phyloP scores from a whole-genome alignment of 208 protist species.

The Leptomonas seymouri region DNA sequence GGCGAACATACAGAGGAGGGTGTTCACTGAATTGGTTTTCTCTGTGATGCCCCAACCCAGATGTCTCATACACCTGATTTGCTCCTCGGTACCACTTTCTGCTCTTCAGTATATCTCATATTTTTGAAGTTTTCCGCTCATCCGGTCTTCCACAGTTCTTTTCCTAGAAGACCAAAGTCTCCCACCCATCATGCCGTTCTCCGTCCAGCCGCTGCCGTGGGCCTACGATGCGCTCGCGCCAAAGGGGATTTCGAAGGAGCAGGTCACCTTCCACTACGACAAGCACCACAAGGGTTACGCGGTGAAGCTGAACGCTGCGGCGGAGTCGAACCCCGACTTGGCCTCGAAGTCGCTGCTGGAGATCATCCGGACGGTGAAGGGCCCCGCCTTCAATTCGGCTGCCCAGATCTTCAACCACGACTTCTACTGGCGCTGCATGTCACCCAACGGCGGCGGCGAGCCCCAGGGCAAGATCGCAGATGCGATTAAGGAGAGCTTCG shows the following conservation, averaged over 20 bases:
- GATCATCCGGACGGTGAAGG: slow-evolving; percentile 83
- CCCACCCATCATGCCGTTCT: slow-evolving; percentile 78
- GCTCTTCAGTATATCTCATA: no score
- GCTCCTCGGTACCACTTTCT: no score
- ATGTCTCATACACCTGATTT: no score
- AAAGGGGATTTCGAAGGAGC: slow-evolving; percentile 89
- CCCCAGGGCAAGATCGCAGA: slow-evolving; percentile 63
- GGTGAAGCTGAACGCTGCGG: slow-evolving; percentile 89
- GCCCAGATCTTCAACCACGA: slow-evolving; percentile 95
- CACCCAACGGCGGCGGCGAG: slow-evolving; percentile 61
- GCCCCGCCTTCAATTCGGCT: slow-evolving; percentile 90
- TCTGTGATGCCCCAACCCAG: no score
- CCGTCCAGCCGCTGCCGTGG: slow-evolving; percentile 77
- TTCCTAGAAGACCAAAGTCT: no score
- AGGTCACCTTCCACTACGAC: slow-evolving; percentile 91
- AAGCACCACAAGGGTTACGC: slow-evolving; percentile 94
- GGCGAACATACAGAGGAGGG: no score
- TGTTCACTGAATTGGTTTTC: no score
- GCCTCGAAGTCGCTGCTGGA: slow-evolving; percentile 79
- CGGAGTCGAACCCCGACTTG: slow-evolving; percentile 59
- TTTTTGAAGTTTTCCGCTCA: no score
- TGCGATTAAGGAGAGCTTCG: slow-evolving; percentile 84
- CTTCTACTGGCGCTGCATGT: slow-evolving; percentile 94
- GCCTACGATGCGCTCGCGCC: slow-evolving; percentile 70
- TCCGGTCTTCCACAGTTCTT: no score